A percentile compares a stretch with the other conserved stretches of the same genome.
These are phyloP conservation scores for Penicillium sp. DNA, from an alignment of 2,329 filamentous ascomycete species.

Conservation along the genomic window DNA sequence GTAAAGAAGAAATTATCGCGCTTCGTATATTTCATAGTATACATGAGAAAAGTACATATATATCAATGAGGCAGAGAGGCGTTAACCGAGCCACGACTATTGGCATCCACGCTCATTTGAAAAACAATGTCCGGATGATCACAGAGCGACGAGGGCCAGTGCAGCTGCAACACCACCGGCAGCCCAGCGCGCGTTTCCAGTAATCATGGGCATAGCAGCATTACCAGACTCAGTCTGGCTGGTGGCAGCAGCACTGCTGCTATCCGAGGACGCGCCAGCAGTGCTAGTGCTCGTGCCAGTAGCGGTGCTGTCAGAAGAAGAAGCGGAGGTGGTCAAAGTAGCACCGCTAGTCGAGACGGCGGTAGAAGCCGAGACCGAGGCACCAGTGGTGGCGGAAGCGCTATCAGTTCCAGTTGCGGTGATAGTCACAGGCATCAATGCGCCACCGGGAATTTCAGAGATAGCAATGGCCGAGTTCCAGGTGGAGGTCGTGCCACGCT, in stretches of 20 bases:
- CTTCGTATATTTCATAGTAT: background rate
- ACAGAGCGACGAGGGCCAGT: slow-evolving; percentile 4
- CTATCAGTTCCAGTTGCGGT: background rate
- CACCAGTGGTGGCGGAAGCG: slow-evolving; percentile 6
- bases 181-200: slow-evolving; percentile 16
- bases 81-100: background rate
- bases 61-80: background rate
- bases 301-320: background rate
- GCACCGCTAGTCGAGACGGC: slow-evolving; percentile 1
- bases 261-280: background rate
- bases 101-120: background rate
- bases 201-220: slow-evolving; percentile 19
- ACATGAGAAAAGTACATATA: background rate
- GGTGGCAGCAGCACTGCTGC: slow-evolving; percentile 6
- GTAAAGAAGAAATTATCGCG: background rate
- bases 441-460: slow-evolving; percentile 1
- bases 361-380: slow-evolving; percentile 7
- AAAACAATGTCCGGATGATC: background rate
- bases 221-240: slow-evolving; percentile 13
- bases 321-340: slow-evolving; percentile 5
- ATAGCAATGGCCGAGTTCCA: background rate
- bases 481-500: background rate
- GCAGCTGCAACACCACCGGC: slow-evolving; percentile 18
- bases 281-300: background rate
- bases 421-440: slow-evolving; percentile 6